Percentiles rank a stretch among this genome's conserved stretches.
These are phyloP conservation scores for Globisporangium cystogenes DNA, from an alignment of 352 stramenopile species.

Conservation along the genomic window DNA sequence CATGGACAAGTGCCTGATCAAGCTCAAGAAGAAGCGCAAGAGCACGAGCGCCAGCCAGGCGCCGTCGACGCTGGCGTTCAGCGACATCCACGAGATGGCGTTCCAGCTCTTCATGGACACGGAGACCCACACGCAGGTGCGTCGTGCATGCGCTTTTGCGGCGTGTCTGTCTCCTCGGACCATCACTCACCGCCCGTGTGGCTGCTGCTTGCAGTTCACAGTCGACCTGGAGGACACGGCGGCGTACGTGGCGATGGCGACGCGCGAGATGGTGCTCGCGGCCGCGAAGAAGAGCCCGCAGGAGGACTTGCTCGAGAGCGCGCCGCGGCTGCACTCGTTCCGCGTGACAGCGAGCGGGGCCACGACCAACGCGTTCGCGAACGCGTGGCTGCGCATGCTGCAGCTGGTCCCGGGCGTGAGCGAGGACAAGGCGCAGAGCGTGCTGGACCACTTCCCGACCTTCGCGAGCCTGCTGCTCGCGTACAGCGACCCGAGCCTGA, in stretches of 20 bases:
- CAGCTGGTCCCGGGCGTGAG: slow-evolving; percentile 71
- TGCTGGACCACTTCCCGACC: slow-evolving; percentile 60
- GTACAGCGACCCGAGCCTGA: slow-evolving; percentile 36
- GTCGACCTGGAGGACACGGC: slow-evolving; percentile 43
- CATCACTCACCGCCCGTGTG: no score
- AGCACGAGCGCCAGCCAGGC: slow-evolving; percentile 21
- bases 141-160: no score
- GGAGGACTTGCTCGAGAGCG: slow-evolving; percentile 54
- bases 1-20: slow-evolving; percentile 50
- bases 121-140: slow-evolving; percentile 43
- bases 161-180: no score
- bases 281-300: slow-evolving; percentile 25
- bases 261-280: slow-evolving; percentile 46
- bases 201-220: slow-evolving; percentile 34
- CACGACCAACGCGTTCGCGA: slow-evolving; percentile 42
- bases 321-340: slow-evolving; percentile 31
- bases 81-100: slow-evolving; percentile 49
- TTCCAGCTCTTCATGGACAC: slow-evolving; percentile 69
- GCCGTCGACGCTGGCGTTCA: slow-evolving; percentile 29
- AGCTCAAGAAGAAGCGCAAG: slow-evolving; percentile 34
- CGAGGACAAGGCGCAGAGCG: slow-evolving; percentile 59
- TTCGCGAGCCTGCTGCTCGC: slow-evolving; percentile 39
- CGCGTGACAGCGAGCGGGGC: slow-evolving; percentile 35
- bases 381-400: slow-evolving; percentile 75
- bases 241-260: slow-evolving; percentile 48